Base-by-base conservation (phyloP, 768 basidiomycete species). In the Cyclocybe cylindracea region DNA sequence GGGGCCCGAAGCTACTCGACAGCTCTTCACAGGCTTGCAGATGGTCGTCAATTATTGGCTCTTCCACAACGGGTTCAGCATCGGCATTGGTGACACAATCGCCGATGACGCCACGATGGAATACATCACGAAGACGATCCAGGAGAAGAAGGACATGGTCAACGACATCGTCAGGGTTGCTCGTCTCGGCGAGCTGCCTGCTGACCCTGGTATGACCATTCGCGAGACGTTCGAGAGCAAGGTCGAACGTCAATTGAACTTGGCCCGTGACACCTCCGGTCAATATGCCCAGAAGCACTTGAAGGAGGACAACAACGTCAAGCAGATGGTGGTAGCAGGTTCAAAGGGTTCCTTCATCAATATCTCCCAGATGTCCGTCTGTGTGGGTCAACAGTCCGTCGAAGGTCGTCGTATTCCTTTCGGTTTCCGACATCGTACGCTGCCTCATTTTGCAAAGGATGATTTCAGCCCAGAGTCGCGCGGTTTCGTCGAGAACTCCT, bases 301-400 rank as follows among this genome's bases (percentile, higher is more conserved):
- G 80, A 98, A 98, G 79, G 92, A 93, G 68, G 95, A 97, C 73
- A 98, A 99, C 79, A 98, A 98, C 62, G 95, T 98, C 76, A 99
- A 98, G 80, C 97, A 98, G 82, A 99, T 99, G 97, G 96, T 98
- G 65, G 93, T 96, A 5, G 95, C 97, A 8, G 97, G 97, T 19
- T 97, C 97, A 10, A 98, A 99, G 72, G 94, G 95, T 71, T 94
- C 94, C 0, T 95, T 94, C 78, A 99, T 98, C 81, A 99, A 99
- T 71, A 98, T 99, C 63, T 98, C 97, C 9, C 97, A 99, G 73
- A 98, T 98, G 97, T 96, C 96, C 13, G 95, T 95, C 50, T 94
- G 94, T 78, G 97, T 99, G 38, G 97, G 97, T 19, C 97, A 98
- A 72, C 96, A 98, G 74, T 89, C 86, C 61, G 96, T 99, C 46